Conservation (phyloP, 139 green algal species). For the Closterium sp. region DNA sequence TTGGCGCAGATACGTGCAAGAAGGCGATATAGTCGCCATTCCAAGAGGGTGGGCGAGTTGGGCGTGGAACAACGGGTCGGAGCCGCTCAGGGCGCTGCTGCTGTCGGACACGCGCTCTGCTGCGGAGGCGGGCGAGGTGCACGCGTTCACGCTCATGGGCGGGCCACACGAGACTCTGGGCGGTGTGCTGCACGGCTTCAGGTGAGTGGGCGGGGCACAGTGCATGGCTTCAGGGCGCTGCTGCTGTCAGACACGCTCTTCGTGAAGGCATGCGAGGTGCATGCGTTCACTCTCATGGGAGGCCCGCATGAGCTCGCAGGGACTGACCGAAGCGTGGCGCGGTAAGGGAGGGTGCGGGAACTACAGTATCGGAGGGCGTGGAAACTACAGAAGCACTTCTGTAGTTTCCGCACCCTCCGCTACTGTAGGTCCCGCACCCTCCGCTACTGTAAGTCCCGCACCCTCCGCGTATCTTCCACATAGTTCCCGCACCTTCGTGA, state of each 20-base stretch:
- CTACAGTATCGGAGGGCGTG: too few species aligned
- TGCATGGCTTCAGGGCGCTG: neutral
- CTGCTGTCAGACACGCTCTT: slow-evolving; percentile 2
- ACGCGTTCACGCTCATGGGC: slow-evolving; percentile 27
- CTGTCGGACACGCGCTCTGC: slow-evolving; percentile 8
- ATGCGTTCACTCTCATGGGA: slow-evolving; percentile 13
- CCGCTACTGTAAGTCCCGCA: too few species aligned
- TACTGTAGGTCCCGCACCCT: too few species aligned
- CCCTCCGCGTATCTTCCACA: too few species aligned
- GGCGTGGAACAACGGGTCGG: slow-evolving; percentile 27
- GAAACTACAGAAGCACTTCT: too few species aligned
- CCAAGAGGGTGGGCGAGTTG: slow-evolving; percentile 26
- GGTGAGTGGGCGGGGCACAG: neutral
- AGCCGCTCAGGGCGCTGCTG: neutral
- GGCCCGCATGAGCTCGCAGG: slow-evolving; percentile 14
- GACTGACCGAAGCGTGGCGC: too few species aligned
- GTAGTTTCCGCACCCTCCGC: too few species aligned
- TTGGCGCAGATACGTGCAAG: neutral
- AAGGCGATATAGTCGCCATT: slow-evolving; percentile 25
- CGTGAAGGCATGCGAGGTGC: neutral
- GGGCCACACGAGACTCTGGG: slow-evolving; percentile 10
- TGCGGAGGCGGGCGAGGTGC: slow-evolving; percentile 9
- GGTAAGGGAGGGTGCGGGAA: too few species aligned
- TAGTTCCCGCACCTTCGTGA: too few species aligned
- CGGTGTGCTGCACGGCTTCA: slow-evolving; percentile 35